phyloP scores from a whole-genome alignment of 495 filamentous ascomycete genomes.

The Aspergillus nidulans region DNA sequence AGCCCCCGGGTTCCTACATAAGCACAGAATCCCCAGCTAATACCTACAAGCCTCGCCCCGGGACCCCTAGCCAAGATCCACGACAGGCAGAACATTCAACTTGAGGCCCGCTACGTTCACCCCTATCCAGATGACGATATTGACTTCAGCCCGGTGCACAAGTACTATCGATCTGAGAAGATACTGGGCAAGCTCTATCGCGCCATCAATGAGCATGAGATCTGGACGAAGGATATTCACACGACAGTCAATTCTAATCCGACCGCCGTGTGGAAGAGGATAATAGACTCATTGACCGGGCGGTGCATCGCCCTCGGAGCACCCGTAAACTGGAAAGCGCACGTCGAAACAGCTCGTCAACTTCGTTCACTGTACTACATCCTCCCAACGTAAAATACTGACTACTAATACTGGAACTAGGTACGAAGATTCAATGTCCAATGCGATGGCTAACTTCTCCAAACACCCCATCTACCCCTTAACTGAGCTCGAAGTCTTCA shows the following conservation, averaged over 20 bases:
- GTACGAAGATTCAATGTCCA: constrained; percentile 60
- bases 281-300: constrained; percentile 39
- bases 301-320: constrained; percentile 34
- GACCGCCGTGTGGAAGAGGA: constrained; percentile 17
- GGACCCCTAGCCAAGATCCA: constrained; percentile 55
- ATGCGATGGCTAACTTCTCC: constrained; percentile 54
- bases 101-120: constrained; percentile 9
- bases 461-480: constrained; percentile 54
- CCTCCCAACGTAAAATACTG: neutral
- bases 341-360: constrained; percentile 35
- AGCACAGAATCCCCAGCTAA: neutral
- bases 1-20: neutral
- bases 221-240: constrained; percentile 49
- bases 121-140: constrained; percentile 47
- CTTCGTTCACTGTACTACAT: constrained; percentile 52
- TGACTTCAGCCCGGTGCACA: constrained; percentile 30
- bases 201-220: constrained; percentile 65
- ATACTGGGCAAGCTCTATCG: constrained; percentile 70
- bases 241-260: neutral
- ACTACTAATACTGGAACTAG: constrained; percentile 25
- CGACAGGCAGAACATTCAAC: constrained; percentile 18
- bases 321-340: constrained; percentile 43
- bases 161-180: constrained; percentile 65
- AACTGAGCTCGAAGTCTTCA: constrained; percentile 71
- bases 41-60: constrained; percentile 47